Conservation (phyloP, 2,329 filamentous ascomycete genomes). For the Thyridium curvatum region DNA sequence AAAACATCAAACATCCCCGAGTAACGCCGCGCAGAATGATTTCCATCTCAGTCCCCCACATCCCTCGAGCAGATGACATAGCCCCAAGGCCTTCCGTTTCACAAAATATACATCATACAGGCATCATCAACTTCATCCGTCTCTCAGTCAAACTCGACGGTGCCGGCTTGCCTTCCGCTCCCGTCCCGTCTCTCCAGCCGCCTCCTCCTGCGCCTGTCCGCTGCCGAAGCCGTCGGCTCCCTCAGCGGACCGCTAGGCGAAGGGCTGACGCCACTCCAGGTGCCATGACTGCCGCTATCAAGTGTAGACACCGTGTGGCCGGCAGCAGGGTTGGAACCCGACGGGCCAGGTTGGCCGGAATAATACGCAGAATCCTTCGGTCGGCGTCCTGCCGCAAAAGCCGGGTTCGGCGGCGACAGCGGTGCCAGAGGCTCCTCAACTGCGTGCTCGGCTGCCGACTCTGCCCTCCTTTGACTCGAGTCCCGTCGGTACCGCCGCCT, state of each 20-base stretch:
- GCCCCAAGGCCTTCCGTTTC: too few relatives aligned
- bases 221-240: slow-evolving; percentile 27
- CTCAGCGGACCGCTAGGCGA: slow-evolving; percentile 34
- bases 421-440: slow-evolving; percentile 30
- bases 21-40: too few relatives aligned
- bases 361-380: slow-evolving; percentile 58
- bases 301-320: slow-evolving; percentile 40
- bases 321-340: slow-evolving; percentile 28
- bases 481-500: slow-evolving; percentile 49
- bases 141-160: slow-evolving; percentile 14
- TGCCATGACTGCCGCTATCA: slow-evolving; percentile 42
- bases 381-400: slow-evolving; percentile 45
- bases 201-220: slow-evolving; percentile 49
- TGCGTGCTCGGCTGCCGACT: slow-evolving; percentile 38
- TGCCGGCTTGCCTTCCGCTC: slow-evolving; percentile 23
- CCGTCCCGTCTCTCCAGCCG: slow-evolving; percentile 46
- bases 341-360: slow-evolving; percentile 39
- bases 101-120: too few relatives aligned
- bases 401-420: slow-evolving; percentile 49
- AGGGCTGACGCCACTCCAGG: slow-evolving; percentile 47
- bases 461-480: slow-evolving; percentile 38
- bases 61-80: too few relatives aligned
- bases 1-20: too few relatives aligned
- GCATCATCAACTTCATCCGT: too few relatives aligned
- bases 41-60: too few relatives aligned